A percentile compares a stretch with the other conserved stretches of the same genome.
Evolutionary conservation across 139 green algal species (phyloP).

Genomic region (Picochlorum costavermella): DNA sequence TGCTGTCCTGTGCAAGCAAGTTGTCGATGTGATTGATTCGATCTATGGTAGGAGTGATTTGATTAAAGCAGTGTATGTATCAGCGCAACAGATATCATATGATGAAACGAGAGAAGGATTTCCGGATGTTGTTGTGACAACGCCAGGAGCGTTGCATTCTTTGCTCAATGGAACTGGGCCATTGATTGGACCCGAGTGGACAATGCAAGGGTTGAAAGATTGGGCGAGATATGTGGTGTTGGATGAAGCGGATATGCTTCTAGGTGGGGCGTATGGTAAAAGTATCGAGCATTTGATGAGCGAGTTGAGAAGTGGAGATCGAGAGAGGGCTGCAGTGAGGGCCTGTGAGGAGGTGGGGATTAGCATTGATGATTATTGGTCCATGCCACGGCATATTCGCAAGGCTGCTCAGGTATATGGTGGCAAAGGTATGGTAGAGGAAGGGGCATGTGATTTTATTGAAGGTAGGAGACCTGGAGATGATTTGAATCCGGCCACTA

Average conservation of each 20-base stretch:
- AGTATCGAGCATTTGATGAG: slow-evolving; percentile 52
- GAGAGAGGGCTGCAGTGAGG: slow-evolving; percentile 25
- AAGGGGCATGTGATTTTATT: slow-evolving; percentile 22
- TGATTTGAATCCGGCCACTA: neutral
- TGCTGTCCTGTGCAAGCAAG: slow-evolving; percentile 70
- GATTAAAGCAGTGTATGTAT: slow-evolving; percentile 32
- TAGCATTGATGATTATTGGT: slow-evolving; percentile 22
- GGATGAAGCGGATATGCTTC: slow-evolving; percentile 92
- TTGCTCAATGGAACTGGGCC: slow-evolving; percentile 33
- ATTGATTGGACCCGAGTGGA: slow-evolving; percentile 60
- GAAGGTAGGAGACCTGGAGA: neutral
- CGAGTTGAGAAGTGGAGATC: slow-evolving; percentile 48
- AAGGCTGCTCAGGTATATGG: slow-evolving; percentile 31
- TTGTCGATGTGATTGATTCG: slow-evolving; percentile 30
- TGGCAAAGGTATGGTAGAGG: slow-evolving; percentile 34
- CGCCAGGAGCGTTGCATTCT: slow-evolving; percentile 51
- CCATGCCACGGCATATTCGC: slow-evolving; percentile 44
- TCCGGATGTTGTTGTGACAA: slow-evolving; percentile 67
- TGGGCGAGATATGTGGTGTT: slow-evolving; percentile 67
- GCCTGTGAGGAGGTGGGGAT: slow-evolving; percentile 44
- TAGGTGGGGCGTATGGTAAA: slow-evolving; percentile 59
- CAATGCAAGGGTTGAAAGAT: slow-evolving; percentile 27
- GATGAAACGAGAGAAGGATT: slow-evolving; percentile 42
- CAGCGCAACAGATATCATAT: slow-evolving; percentile 38
- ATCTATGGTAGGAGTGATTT: slow-evolving; percentile 14